phyloP scores from a whole-genome alignment of 805 yeast genomes.

The Starmerella scarabaei region DNA sequence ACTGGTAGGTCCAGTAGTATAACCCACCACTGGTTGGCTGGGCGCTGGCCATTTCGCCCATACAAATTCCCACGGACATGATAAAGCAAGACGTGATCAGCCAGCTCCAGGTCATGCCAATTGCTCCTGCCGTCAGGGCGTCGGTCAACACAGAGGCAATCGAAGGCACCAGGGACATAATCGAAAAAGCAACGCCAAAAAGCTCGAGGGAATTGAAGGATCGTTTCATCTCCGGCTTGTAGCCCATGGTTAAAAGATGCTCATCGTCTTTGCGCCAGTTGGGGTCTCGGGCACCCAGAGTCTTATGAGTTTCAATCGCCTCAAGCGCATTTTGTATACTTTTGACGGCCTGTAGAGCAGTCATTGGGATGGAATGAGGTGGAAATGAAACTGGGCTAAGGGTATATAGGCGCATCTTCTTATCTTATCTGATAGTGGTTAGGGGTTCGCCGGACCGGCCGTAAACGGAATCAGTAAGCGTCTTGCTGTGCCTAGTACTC shows the following conservation, averaged over 20 bases:
- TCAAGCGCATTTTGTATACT: constrained; percentile 5
- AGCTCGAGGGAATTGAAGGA: constrained; percentile 49
- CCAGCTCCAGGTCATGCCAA: constrained; percentile 66
- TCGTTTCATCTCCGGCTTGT: constrained; percentile 54
- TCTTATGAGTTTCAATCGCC: constrained; percentile 7
- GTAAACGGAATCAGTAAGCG: no score
- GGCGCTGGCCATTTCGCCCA: constrained; percentile 56
- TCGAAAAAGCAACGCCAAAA: constrained; percentile 58
- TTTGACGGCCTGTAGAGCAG: background rate
- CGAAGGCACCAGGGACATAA: constrained; percentile 55
- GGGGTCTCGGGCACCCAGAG: constrained; percentile 1
- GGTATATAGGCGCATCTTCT: no score
- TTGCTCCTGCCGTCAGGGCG: constrained; percentile 52
- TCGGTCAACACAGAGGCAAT: constrained; percentile 43
- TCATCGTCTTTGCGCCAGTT: constrained; percentile 22
- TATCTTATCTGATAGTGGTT: no score
- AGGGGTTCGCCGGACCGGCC: no score
- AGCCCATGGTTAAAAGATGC: constrained; percentile 42
- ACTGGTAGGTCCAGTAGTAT: constrained; percentile 55
- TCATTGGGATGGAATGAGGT: no score
- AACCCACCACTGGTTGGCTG: constrained; percentile 68
- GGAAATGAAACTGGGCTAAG: no score
- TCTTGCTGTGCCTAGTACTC: no score
- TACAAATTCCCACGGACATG: constrained; percentile 43
- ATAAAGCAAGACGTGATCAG: constrained; percentile 43